Evolutionary conservation across 2,329 filamentous ascomycete species (phyloP), one percentile per base, ranked within the genome.

Genomic region (Chrysosphaeria jannelii): DNA sequence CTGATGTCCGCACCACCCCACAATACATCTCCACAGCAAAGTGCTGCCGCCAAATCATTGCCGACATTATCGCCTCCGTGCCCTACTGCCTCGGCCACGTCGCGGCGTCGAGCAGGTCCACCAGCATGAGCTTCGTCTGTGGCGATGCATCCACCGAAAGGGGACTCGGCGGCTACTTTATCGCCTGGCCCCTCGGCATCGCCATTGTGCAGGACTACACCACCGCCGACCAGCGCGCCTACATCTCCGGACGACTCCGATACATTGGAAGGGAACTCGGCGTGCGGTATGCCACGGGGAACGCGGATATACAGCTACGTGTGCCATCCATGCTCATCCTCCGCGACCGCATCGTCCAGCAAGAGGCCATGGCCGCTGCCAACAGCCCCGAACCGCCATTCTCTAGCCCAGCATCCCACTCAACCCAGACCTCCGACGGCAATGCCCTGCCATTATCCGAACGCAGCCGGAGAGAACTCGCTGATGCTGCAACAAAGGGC

Each of bases 301-400:
- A 66, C 17, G 43, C 46, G 10, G 45, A 54, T 40, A 45, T 62
- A 24, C 48, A 57, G 34, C 39, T 64, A 24, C 55, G 60, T 13
- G 46, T 63, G 10, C 60, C 61, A 3, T 63, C 57, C 1, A 64
- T 65, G 59, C 46, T 63, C 29, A 62, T 66, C 36, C 49, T 46
- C 14, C 43, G 50, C 17, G 57, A 62, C 33, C 46, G 46, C 4
- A 37, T 57, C 7, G 45, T 56, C 42, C 44, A 47, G 3, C 43
- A 40, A 23, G 45, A 48, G 22, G n/a, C n/a, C n/a, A n/a, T n/a
- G n/a, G n/a, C n/a, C n/a, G n/a, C n/a, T n/a, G n/a, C n/a, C n/a
- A n/a, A n/a, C n/a, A n/a, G n/a, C n/a, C n/a, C n/a, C n/a, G n/a
- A n/a, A n/a, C n/a, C n/a, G n/a, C n/a, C n/a, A n/a, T n/a, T n/a